Conservation (phyloP, 2,329 filamentous ascomycete genomes). For the Phaeosphaeriaceae sp. region DNA sequence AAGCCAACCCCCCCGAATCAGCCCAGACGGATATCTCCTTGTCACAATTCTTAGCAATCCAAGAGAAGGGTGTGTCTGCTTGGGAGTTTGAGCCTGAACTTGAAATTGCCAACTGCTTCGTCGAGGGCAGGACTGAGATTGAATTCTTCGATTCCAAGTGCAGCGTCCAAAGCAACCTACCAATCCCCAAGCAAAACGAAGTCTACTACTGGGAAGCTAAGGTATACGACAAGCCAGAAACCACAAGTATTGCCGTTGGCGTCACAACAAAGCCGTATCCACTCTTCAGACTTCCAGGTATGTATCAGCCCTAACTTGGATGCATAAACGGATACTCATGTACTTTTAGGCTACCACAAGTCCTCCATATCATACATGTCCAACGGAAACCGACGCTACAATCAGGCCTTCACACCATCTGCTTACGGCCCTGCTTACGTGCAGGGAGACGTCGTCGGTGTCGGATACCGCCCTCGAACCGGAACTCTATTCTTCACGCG, state of each 20-base stretch:
- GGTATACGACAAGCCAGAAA: conserved; percentile 95
- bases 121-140: conserved; percentile 94
- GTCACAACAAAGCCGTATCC: conserved; percentile 98
- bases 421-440: conserved; percentile 83
- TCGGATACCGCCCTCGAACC: conserved; percentile 92
- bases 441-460: conserved; percentile 94
- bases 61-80: conserved; percentile 98
- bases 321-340: conserved; percentile 20
- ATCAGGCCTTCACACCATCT: conserved; percentile 85
- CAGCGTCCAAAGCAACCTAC: conserved; percentile 94
- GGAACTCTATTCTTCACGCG: conserved; percentile 97
- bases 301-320: conserved; percentile 32
- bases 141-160: conserved; percentile 99
- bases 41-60: conserved; percentile 96
- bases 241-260: conserved; percentile 84
- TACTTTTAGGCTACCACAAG: conserved; percentile 78
- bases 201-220: conserved; percentile 99
- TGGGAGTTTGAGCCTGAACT: conserved; percentile 99
- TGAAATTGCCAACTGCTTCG: conserved; percentile 98
- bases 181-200: conserved; percentile 97
- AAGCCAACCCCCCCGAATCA: conserved; percentile 93
- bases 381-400: conserved; percentile 82
- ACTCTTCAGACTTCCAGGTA: conserved; percentile 90
- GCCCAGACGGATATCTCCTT: conserved; percentile 95
- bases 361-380: conserved; percentile 92